phyloP scores from a whole-genome alignment of 164 flowering plant genomes.

The Sedum album region DNA sequence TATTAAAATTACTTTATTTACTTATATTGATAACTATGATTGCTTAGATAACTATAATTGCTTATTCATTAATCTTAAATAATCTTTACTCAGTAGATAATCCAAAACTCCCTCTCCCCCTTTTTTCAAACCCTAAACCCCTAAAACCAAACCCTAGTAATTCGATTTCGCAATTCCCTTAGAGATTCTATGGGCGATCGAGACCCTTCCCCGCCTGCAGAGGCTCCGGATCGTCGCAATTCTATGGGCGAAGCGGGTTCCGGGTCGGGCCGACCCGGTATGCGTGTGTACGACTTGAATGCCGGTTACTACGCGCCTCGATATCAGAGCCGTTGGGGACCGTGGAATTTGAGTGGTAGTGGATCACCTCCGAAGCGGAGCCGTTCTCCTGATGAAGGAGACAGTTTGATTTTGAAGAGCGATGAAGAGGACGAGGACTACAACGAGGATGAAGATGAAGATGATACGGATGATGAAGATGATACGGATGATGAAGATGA shows the following conservation, averaged over 20 bases:
- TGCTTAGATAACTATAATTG: no score
- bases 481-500: background rate
- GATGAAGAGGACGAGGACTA: background rate
- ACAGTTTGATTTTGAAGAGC: background rate
- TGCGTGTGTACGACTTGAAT: background rate
- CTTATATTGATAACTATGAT: no score
- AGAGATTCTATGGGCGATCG: background rate
- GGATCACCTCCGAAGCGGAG: background rate
- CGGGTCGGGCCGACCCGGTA: background rate
- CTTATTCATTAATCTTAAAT: no score
- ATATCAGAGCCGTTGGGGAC: background rate
- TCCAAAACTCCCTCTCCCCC: no score
- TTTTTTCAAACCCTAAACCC: background rate
- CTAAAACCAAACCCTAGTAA: background rate
- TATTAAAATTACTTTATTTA: no score
- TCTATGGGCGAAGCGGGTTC: no score
- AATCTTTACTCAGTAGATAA: no score
- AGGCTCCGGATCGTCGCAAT: no score
- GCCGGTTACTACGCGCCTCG: background rate
- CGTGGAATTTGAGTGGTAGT: background rate
- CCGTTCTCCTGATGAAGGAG: background rate
- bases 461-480: background rate
- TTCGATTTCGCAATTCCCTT: no score
- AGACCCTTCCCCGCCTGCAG: background rate
- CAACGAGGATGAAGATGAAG: constrained; percentile 27